Evolutionary conservation across 1,284 basidiomycete genomes (phyloP).

Genomic region (Ganoderma lingzhi): DNA sequence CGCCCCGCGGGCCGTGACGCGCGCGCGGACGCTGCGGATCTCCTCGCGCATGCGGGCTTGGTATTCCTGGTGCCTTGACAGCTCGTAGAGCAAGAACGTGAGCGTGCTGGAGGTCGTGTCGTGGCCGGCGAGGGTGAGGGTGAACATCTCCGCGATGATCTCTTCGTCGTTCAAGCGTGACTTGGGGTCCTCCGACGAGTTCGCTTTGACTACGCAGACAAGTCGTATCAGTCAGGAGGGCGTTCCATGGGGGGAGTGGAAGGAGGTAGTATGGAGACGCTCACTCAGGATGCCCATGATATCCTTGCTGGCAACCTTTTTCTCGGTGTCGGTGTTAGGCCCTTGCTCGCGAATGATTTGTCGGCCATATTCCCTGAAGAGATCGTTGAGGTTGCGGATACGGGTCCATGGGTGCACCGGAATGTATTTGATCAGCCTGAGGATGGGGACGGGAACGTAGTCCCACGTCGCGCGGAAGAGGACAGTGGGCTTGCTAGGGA

Average conservation of each 20-base stretch:
- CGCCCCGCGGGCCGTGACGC: slow-evolving; percentile 35
- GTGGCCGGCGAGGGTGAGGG: slow-evolving; percentile 42
- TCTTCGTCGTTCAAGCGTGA: slow-evolving; percentile 55
- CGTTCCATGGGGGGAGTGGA: too few relatives aligned
- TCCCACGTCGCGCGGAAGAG: slow-evolving; percentile 39
- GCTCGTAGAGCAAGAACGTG: slow-evolving; percentile 41
- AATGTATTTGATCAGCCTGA: slow-evolving; percentile 37
- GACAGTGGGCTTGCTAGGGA: slow-evolving; percentile 30
- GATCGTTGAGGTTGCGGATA: slow-evolving; percentile 33
- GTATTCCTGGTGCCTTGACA: slow-evolving; percentile 39
- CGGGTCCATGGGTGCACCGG: slow-evolving; percentile 38
- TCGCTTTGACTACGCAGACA: slow-evolving; percentile 56
- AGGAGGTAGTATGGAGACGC: slow-evolving; percentile 6
- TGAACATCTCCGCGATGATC: slow-evolving; percentile 58
- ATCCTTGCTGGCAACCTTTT: slow-evolving; percentile 38
- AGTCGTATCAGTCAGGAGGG: neutral
- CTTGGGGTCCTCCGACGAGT: slow-evolving; percentile 52
- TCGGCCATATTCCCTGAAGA: slow-evolving; percentile 34
- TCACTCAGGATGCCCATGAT: slow-evolving; percentile 51
- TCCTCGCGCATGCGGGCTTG: slow-evolving; percentile 40
- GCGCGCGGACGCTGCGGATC: slow-evolving; percentile 34
- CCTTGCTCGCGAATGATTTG: slow-evolving; percentile 33
- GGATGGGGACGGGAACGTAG: slow-evolving; percentile 35
- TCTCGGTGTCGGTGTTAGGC: slow-evolving; percentile 18
- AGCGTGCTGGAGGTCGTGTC: slow-evolving; percentile 36